Percentiles rank a stretch among this genome's conserved stretches.
Evolutionary conservation across 768 basidiomycete species (phyloP).

Genomic region (Filobasidium floriforme): DNA sequence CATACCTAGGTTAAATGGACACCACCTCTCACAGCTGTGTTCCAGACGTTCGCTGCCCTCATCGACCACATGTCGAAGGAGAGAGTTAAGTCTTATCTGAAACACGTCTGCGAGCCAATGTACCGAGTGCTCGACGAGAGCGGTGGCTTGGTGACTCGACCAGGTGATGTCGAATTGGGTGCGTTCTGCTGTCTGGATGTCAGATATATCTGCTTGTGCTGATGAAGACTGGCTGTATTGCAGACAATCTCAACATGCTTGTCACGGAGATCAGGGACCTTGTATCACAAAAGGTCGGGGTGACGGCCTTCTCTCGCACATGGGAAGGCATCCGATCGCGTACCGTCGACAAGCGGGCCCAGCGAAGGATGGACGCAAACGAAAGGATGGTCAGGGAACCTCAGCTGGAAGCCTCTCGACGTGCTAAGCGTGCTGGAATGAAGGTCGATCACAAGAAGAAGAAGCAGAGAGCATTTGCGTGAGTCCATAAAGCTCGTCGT

Average conservation of each 20-base stretch:
- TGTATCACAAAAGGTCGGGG: constrained; percentile 76
- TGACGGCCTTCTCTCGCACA: constrained; percentile 66
- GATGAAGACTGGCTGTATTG: neutral
- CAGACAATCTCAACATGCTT: constrained; percentile 75
- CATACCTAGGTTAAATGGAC: constrained; percentile 65
- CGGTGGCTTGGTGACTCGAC: constrained; percentile 29
- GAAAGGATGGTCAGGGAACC: constrained; percentile 61
- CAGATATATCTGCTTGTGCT: neutral
- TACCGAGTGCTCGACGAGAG: constrained; percentile 84
- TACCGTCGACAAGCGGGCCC: constrained; percentile 59
- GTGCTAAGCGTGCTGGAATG: constrained; percentile 59
- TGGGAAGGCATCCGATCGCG: constrained; percentile 76
- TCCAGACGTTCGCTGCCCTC: constrained; percentile 95
- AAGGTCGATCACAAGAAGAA: constrained; percentile 83
- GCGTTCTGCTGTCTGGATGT: constrained; percentile 9
- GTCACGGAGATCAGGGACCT: constrained; percentile 79
- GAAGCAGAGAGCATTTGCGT: constrained; percentile 50
- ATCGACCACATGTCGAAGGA: constrained; percentile 58
- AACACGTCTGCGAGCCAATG: constrained; percentile 76
- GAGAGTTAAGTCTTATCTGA: constrained; percentile 59
- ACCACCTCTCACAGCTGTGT: constrained; percentile 65
- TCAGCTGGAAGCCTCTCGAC: constrained; percentile 65
- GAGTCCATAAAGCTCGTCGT: constrained; percentile 21
- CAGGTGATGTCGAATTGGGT: constrained; percentile 30
- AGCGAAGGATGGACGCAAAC: constrained; percentile 59